Conservation (phyloP, 495 filamentous ascomycete genomes). For the Letharia lupina region DNA sequence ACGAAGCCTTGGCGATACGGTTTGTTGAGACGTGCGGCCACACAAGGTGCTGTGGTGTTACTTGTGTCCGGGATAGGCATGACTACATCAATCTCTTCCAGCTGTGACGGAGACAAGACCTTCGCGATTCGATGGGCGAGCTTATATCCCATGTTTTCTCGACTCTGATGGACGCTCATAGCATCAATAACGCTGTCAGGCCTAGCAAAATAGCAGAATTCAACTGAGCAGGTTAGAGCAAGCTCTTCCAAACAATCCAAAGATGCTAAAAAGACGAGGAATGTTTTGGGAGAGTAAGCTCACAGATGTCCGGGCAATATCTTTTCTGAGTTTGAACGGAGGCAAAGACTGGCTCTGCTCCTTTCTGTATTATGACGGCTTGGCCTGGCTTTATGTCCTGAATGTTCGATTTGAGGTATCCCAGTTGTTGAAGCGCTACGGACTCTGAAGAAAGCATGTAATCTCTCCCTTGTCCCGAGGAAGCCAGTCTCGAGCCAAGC, state of each 20-base stretch:
- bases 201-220: conserved; percentile 48
- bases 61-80: conserved; percentile 85
- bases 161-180: conserved; percentile 79
- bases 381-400: too few species aligned
- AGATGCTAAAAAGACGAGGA: too few species aligned
- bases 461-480: too few species aligned
- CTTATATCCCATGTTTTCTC: conserved; percentile 87
- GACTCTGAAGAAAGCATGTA: too few species aligned
- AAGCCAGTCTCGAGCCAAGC: too few species aligned
- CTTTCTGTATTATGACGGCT: too few species aligned
- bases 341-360: too few species aligned
- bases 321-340: too few species aligned
- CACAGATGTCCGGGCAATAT: too few species aligned
- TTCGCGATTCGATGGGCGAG: conserved; percentile 73
- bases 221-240: conserved; percentile 45
- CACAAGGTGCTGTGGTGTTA: conserved; percentile 73
- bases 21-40: conserved; percentile 62
- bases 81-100: conserved; percentile 84
- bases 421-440: neutral
- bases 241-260: too few species aligned
- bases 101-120: conserved; percentile 66
- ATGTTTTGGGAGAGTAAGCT: conserved; percentile 61
- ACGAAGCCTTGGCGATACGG: conserved; percentile 73
- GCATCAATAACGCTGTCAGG: conserved; percentile 46
- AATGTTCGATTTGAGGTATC: neutral